These are phyloP conservation scores for Tricholoma sp. DNA, from an alignment of 768 basidiomycete genomes.

Conservation along the genomic window DNA sequence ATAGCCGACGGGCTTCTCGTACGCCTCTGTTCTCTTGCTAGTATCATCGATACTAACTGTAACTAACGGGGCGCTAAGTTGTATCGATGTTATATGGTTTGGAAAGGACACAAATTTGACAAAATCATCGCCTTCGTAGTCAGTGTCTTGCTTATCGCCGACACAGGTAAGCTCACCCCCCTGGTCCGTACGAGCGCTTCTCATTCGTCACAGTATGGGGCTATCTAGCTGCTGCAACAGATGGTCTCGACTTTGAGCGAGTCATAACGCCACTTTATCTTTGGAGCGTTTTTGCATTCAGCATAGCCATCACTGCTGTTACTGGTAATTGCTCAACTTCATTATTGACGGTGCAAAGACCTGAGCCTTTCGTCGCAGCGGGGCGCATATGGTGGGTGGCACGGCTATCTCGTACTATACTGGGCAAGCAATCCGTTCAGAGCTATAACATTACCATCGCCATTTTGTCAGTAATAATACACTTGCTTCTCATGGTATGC, in stretches of 20 bases:
- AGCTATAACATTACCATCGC: slow-evolving; percentile 11
- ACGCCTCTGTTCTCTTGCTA: background rate
- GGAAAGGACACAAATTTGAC: slow-evolving; percentile 26
- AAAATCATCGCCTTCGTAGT: slow-evolving; percentile 17
- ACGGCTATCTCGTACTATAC: slow-evolving; percentile 4
- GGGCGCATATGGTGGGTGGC: slow-evolving; percentile 19
- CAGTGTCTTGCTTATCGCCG: slow-evolving; percentile 23
- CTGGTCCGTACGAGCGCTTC: background rate
- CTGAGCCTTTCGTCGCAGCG: slow-evolving; percentile 3
- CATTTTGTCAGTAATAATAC: slow-evolving; percentile 9
- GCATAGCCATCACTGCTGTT: slow-evolving; percentile 17
- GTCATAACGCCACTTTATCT: slow-evolving; percentile 14
- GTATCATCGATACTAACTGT: background rate
- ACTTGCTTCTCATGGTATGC: background rate
- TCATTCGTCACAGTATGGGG: slow-evolving; percentile 16
- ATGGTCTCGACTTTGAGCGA: background rate
- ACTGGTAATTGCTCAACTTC: slow-evolving; percentile 14
- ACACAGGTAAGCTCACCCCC: slow-evolving; percentile 23
- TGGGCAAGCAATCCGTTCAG: slow-evolving; percentile 2
- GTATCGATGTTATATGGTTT: slow-evolving; percentile 34
- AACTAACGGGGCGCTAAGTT: slow-evolving; percentile 6
- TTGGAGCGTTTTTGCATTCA: slow-evolving; percentile 22
- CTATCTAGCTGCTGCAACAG: slow-evolving; percentile 7
- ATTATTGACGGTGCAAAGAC: background rate
- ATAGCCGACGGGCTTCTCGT: slow-evolving; percentile 4